Conservation (phyloP, 169 alveolate species). For the Eimeria necatrix region DNA sequence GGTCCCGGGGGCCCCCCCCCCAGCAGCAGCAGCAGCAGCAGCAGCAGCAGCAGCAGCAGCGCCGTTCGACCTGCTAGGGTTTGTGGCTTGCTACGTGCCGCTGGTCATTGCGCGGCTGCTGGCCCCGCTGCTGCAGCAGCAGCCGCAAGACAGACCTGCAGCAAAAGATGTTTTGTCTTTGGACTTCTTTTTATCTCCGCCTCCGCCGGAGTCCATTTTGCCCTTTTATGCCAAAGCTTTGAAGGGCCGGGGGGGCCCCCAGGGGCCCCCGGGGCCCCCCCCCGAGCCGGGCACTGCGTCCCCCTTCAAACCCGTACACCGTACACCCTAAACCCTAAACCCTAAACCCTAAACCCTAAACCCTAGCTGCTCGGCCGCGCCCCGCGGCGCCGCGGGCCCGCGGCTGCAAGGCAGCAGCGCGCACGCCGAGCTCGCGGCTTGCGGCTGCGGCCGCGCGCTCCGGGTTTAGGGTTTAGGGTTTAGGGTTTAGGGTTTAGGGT, state of each 20-base stretch:
- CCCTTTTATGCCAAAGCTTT: not conserved
- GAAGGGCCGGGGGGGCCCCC: not conserved
- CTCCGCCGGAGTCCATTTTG: not conserved
- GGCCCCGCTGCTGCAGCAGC: slow-evolving; percentile 61
- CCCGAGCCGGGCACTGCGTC: not conserved
- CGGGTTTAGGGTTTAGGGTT: no score
- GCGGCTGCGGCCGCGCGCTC: no score
- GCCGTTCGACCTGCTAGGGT: slow-evolving; percentile 21
- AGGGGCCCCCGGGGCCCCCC: not conserved
- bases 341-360: not conserved
- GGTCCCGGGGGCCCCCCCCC: not conserved
- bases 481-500: slow-evolving; percentile 4
- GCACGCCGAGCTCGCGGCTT: no score
- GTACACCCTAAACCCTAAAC: slow-evolving; percentile 15
- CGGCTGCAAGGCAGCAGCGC: no score
- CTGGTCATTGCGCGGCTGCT: slow-evolving; percentile 30
- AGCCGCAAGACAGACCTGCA: slow-evolving; percentile 36
- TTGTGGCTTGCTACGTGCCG: slow-evolving; percentile 17
- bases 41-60: not conserved
- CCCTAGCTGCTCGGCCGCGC: not conserved
- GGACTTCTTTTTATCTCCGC: slow-evolving; percentile 51
- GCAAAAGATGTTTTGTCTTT: slow-evolving; percentile 23
- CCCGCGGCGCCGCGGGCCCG: no score
- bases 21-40: slow-evolving; percentile 40
- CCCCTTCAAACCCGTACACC: slow-evolving; percentile 15